Evolutionary conservation across 2,329 filamentous ascomycete genomes (phyloP).

Genomic region (Blumeriella jaapii): DNA sequence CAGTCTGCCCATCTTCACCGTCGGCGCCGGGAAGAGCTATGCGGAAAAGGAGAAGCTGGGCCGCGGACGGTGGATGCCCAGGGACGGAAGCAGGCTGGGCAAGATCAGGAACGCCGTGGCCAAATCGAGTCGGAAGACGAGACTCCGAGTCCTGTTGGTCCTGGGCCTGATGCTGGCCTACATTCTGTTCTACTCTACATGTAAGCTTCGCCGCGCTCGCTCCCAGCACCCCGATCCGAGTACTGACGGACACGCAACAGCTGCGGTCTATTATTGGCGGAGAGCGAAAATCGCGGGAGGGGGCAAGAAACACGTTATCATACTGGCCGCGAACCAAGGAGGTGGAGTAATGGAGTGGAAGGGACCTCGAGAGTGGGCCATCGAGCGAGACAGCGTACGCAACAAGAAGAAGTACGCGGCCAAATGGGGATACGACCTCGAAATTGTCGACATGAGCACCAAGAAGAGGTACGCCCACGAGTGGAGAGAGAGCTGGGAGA

Average conservation of each 20-base stretch:
- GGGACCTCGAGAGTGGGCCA: conserved; percentile 92
- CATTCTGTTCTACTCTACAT: conserved; percentile 57
- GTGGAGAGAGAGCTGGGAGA: conserved; percentile 99
- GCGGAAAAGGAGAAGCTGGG: conserved; percentile 69
- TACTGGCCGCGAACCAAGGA: conserved; percentile 85
- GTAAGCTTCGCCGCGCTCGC: conserved; percentile 41
- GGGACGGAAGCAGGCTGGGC: conserved; percentile 35
- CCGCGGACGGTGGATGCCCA: conserved; percentile 43
- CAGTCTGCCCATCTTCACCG: conserved; percentile 63
- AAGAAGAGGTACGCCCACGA: conserved; percentile 98
- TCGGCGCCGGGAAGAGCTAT: conserved; percentile 36
- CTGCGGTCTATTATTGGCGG: conserved; percentile 48
- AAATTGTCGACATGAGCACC: conserved; percentile 96
- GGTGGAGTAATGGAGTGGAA: conserved; percentile 99
- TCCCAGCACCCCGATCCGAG: not conserved
- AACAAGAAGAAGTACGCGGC: conserved; percentile 87
- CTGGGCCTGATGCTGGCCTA: conserved; percentile 49
- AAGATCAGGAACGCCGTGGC: conserved; percentile 36
- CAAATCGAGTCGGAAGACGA: conserved; percentile 52
- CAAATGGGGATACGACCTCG: conserved; percentile 88
- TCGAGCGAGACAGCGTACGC: conserved; percentile 87
- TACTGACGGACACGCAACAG: conserved; percentile 21
- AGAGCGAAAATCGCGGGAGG: conserved; percentile 64
- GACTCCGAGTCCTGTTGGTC: conserved; percentile 48
- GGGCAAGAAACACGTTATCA: conserved; percentile 85